These are phyloP conservation scores for Leccinum fibrillosum DNA, from an alignment of 768 basidiomycete genomes.

Conservation along the genomic window DNA sequence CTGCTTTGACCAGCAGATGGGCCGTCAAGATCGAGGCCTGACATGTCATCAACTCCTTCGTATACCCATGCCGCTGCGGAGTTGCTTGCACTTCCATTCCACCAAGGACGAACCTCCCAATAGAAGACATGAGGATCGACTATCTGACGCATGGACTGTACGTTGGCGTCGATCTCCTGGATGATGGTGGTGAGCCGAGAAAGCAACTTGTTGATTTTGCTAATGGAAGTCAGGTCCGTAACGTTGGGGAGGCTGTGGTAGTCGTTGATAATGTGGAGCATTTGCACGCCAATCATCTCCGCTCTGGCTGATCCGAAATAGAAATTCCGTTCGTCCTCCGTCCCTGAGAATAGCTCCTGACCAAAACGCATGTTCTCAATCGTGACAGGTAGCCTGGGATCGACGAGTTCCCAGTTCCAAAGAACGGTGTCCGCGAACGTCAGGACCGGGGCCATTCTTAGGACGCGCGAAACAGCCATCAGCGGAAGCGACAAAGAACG, in stretches of 20 bases:
- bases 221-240: conserved; percentile 57
- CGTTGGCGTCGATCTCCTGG: conserved; percentile 67
- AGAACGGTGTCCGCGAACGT: conserved; percentile 96
- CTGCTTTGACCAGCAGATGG: conserved; percentile 95
- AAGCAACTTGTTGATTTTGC: conserved; percentile 73
- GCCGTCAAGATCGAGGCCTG: conserved; percentile 69
- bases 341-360: conserved; percentile 73
- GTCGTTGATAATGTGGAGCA: conserved; percentile 84
- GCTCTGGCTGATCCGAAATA: conserved; percentile 80
- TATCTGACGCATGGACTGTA: conserved; percentile 61
- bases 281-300: conserved; percentile 84
- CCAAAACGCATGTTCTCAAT: conserved; percentile 71
- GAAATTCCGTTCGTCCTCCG: conserved; percentile 81
- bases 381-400: conserved; percentile 57
- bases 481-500: conserved; percentile 75
- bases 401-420: conserved; percentile 78
- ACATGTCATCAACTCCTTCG: conserved; percentile 64
- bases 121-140: conserved; percentile 90
- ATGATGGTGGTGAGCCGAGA: conserved; percentile 63
- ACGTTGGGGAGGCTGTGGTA: conserved; percentile 74
- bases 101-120: conserved; percentile 91
- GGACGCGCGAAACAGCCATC: conserved; percentile 64
- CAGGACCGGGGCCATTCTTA: conserved; percentile 89
- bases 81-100: conserved; percentile 70
- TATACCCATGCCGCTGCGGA: conserved; percentile 64